Conservation (phyloP, 345 rosid species). For the Euphorbia peplus region DNA sequence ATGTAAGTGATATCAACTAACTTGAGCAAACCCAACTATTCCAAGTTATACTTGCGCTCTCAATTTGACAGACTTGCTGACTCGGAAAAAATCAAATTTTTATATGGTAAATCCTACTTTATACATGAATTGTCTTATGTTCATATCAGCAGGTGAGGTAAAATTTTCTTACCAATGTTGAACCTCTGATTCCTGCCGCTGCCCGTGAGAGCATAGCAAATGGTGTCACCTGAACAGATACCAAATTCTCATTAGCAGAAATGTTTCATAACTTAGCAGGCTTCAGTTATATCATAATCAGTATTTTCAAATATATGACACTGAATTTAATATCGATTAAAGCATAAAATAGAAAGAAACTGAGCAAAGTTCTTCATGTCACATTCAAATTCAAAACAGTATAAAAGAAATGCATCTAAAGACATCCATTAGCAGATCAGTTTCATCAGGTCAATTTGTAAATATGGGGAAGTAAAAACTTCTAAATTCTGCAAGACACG, state of each 20-base stretch:
- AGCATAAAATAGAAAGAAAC: slow-evolving; percentile 1
- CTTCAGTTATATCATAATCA: background rate
- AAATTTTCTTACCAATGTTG: slow-evolving; percentile 63
- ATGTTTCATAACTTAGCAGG: background rate
- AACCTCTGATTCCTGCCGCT: slow-evolving; percentile 94
- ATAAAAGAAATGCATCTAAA: too few relatives aligned
- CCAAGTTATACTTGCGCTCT: background rate
- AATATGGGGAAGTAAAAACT: background rate
- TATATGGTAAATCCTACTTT: background rate
- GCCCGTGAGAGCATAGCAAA: slow-evolving; percentile 94
- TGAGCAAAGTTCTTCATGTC: background rate
- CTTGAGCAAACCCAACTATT: background rate
- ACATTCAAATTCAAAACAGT: background rate
- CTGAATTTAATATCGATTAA: background rate
- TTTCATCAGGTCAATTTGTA: background rate
- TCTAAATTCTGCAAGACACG: background rate
- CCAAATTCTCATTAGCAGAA: background rate
- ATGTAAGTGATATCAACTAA: background rate
- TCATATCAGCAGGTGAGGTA: background rate
- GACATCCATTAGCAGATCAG: background rate
- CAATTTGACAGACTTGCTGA: background rate
- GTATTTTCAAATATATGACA: background rate
- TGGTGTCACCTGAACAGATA: slow-evolving; percentile 63
- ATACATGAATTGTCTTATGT: too few relatives aligned
- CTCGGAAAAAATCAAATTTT: background rate